Conservation (phyloP, 345 rosid genomes). For the Eucalyptus pauciflora region DNA sequence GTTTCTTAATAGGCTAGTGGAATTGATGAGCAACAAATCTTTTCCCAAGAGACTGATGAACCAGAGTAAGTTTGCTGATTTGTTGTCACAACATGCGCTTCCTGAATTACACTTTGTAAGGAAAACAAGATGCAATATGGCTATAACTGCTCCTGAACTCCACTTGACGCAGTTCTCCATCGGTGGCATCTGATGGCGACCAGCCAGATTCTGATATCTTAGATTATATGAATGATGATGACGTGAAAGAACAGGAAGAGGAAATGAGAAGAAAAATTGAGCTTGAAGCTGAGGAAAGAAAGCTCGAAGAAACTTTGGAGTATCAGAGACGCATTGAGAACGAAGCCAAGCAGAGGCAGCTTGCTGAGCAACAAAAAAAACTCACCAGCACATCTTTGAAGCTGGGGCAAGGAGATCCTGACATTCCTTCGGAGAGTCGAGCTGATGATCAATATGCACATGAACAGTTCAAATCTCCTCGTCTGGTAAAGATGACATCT, state of each 20-base stretch:
- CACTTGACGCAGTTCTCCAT: constrained; percentile 43
- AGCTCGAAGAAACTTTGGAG: constrained; percentile 77
- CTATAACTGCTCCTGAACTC: background rate
- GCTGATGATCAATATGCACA: constrained; percentile 12
- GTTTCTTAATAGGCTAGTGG: constrained; percentile 27
- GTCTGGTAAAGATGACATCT: constrained; percentile 12
- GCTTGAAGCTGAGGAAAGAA: constrained; percentile 85
- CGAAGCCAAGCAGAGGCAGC: constrained; percentile 85
- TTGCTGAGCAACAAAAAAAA: constrained; percentile 70
- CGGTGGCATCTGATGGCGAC: constrained; percentile 40
- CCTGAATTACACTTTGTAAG: background rate
- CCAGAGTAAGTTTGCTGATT: constrained; percentile 30
- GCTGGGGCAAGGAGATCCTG: constrained; percentile 11
- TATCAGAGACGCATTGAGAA: constrained; percentile 84
- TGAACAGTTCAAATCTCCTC: background rate
- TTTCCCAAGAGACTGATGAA: constrained; percentile 34
- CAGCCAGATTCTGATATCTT: constrained; percentile 28
- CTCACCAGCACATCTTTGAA: constrained; percentile 20
- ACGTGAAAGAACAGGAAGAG: constrained; percentile 56
- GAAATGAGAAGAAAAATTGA: constrained; percentile 64
- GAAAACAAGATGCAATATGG: background rate
- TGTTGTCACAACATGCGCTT: background rate
- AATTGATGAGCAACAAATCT: constrained; percentile 27
- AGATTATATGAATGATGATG: constrained; percentile 27
- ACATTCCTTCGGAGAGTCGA: constrained; percentile 12